A percentile compares a stretch with the other conserved stretches of the same genome.
Evolutionary conservation across 352 stramenopile genomes (phyloP).

Genomic region (Globisporangium camurandrum): DNA sequence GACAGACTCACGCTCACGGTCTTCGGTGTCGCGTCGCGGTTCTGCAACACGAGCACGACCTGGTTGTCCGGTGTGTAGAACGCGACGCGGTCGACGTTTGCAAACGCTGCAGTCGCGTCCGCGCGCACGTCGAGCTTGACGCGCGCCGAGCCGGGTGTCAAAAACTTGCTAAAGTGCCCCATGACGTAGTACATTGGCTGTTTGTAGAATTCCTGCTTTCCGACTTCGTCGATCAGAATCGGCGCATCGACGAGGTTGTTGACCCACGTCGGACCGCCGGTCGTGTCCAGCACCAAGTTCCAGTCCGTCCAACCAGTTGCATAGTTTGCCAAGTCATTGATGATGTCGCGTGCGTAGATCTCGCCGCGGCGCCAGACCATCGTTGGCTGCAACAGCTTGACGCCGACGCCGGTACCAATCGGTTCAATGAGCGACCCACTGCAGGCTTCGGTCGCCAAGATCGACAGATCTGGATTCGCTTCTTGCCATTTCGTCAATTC

Average conservation of each 20-base stretch:
- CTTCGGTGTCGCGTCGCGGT: conserved; percentile 34
- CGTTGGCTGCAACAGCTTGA: conserved; percentile 32
- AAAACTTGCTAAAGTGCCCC: conserved; percentile 68
- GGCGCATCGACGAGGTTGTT: conserved; percentile 61
- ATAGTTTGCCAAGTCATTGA: conserved; percentile 78
- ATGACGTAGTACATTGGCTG: conserved; percentile 81
- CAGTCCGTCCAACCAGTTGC: conserved; percentile 82
- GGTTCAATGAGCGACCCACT: conserved; percentile 44
- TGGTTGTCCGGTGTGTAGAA: conserved; percentile 42
- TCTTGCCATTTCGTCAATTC: conserved; percentile 43
- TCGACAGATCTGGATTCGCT: conserved; percentile 61
- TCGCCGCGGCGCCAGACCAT: conserved; percentile 63
- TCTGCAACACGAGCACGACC: conserved; percentile 39
- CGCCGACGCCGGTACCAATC: conserved; percentile 36
- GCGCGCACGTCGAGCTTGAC: conserved; percentile 23
- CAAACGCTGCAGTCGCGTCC: conserved; percentile 19
- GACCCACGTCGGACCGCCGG: conserved; percentile 67
- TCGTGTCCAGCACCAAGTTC: conserved; percentile 79
- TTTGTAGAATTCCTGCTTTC: conserved; percentile 64
- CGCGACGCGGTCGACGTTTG: conserved; percentile 36
- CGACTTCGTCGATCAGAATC: conserved; percentile 57
- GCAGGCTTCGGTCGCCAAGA: conserved; percentile 81
- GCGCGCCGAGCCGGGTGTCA: conserved; percentile 40
- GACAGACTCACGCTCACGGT: conserved; percentile 28
- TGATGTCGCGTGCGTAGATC: conserved; percentile 81